These are phyloP conservation scores for Botrytis hyacinthi DNA, from an alignment of 2,329 filamentous ascomycete species.

Conservation along the genomic window DNA sequence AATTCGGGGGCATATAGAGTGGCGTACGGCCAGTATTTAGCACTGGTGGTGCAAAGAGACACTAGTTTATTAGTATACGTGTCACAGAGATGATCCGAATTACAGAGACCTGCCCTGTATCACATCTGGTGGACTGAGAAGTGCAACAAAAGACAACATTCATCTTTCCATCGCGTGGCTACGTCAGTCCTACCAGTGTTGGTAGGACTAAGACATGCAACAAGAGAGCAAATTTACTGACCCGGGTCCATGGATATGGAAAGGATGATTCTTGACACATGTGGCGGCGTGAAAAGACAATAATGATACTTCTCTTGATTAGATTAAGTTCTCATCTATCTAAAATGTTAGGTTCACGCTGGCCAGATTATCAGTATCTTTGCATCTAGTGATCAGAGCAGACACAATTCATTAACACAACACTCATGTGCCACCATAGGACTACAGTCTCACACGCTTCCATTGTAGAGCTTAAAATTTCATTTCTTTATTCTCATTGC, in stretches of 20 bases:
- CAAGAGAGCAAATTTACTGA: not conserved
- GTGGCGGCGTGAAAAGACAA: not conserved
- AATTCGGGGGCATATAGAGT: not conserved
- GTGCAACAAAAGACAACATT: not conserved
- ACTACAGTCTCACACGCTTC: not conserved
- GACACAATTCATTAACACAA: not conserved
- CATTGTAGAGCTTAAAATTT: not conserved
- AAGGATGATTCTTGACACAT: not conserved
- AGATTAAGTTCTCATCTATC: not conserved
- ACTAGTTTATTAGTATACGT: not conserved
- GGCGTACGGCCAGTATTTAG: not conserved
- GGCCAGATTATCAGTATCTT: not conserved
- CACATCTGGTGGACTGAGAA: not conserved
- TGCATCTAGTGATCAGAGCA: not conserved
- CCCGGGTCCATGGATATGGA: not conserved
- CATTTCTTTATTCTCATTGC: not conserved
- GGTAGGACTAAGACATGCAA: slow-evolving; percentile 9
- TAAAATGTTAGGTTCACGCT: not conserved
- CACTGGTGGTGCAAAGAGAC: not conserved
- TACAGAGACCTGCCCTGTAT: not conserved
- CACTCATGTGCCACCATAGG: not conserved
- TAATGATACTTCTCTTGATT: not conserved
- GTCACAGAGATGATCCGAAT: not conserved
- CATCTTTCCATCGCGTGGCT: not conserved
- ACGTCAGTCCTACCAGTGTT: not conserved